phyloP scores from a whole-genome alignment of 805 yeast genomes.

The Sugiyamaella smithiae region DNA sequence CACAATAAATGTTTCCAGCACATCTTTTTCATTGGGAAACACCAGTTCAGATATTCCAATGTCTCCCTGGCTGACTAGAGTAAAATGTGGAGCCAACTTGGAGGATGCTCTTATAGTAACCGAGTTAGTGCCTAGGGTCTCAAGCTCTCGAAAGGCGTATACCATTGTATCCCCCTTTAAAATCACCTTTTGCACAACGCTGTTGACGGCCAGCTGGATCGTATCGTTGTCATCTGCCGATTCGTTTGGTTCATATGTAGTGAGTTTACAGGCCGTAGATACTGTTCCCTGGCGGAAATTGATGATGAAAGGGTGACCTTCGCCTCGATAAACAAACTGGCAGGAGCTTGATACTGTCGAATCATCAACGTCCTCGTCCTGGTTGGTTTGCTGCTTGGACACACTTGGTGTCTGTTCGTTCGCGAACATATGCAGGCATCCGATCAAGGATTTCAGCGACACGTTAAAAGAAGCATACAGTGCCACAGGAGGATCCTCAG shows the following conservation, averaged over 20 bases:
- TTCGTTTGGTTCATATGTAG: conserved; percentile 40
- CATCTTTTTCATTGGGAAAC: conserved; percentile 60
- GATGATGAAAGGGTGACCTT: conserved; percentile 53
- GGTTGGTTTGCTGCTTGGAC: no score
- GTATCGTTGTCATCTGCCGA: conserved; percentile 32
- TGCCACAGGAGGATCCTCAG: neutral
- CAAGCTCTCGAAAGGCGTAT: conserved; percentile 54
- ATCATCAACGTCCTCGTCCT: neutral
- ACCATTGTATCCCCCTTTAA: conserved; percentile 52
- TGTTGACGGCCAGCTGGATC: conserved; percentile 43
- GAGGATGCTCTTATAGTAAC: conserved; percentile 39
- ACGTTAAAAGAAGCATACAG: conserved; percentile 18
- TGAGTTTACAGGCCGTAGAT: conserved; percentile 55
- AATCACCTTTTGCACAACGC: conserved; percentile 49
- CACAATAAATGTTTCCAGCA: conserved; percentile 56
- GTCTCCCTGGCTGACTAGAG: conserved; percentile 67
- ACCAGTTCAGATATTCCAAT: conserved; percentile 66
- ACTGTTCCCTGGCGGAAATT: conserved; percentile 53
- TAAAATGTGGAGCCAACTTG: conserved; percentile 38
- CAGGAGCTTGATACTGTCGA: conserved; percentile 23
- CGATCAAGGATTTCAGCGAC: conserved; percentile 23
- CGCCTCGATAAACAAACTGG: conserved; percentile 46
- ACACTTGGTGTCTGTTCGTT: conserved; percentile 1
- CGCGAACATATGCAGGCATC: conserved; percentile 28
- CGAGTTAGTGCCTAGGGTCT: conserved; percentile 51